These are phyloP conservation scores for Cladophialophora carrionii DNA, from an alignment of 2,329 filamentous ascomycete species.

Conservation along the genomic window DNA sequence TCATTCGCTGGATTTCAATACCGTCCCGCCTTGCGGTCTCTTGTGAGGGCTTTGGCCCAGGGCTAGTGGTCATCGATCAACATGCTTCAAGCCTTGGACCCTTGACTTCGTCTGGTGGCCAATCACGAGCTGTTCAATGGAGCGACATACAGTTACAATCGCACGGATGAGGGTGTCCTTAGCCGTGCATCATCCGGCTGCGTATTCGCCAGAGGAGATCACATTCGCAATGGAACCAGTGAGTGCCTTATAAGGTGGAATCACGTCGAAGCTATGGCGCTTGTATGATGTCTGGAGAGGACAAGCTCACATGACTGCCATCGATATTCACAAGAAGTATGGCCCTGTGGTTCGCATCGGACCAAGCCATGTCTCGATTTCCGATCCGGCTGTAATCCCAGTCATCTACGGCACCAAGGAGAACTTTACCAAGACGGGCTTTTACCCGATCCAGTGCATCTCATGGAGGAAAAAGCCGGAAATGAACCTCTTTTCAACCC, in stretches of 20 bases:
- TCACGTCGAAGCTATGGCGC: constrained; percentile 67
- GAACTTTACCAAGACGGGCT: constrained; percentile 34
- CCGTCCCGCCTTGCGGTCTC: background rate
- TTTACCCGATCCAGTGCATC: constrained; percentile 36
- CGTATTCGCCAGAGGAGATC: background rate
- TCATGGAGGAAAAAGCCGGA: constrained; percentile 63
- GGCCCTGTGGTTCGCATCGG: constrained; percentile 75
- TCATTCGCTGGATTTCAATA: background rate
- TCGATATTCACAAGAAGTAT: constrained; percentile 68
- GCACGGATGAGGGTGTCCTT: background rate
- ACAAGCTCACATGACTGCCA: constrained; percentile 68
- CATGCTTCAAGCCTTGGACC: background rate
- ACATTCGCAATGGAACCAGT: background rate
- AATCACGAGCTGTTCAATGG: background rate
- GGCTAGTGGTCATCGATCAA: background rate
- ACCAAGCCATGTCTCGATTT: constrained; percentile 73
- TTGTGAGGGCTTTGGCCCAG: background rate
- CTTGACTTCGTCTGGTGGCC: background rate
- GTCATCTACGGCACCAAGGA: constrained; percentile 35
- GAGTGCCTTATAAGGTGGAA: background rate
- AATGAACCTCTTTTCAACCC: constrained; percentile 75
- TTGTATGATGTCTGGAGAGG: constrained; percentile 68
- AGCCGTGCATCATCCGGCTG: background rate
- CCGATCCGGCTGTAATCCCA: constrained; percentile 58
- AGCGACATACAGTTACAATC: background rate